These are phyloP conservation scores for Rubus idaeus DNA, from an alignment of 306 rosid species.

Conservation along the genomic window DNA sequence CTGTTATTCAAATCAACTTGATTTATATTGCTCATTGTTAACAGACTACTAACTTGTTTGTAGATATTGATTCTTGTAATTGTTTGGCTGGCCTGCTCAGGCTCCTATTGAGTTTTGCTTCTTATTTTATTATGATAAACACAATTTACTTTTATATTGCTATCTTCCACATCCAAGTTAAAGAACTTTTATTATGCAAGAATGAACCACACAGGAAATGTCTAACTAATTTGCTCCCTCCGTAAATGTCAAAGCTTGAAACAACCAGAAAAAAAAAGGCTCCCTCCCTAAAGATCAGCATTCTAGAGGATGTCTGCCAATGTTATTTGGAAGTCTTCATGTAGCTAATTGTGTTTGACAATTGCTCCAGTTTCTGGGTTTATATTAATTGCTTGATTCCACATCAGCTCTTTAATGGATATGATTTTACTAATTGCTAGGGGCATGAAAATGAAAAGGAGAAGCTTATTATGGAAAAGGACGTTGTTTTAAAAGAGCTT, in stretches of 20 bases:
- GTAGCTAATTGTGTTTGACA: background rate
- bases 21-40: background rate
- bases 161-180: background rate
- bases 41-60: background rate
- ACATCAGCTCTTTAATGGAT: constrained; percentile 1
- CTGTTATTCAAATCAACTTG: background rate
- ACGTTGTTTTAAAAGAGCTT: constrained; percentile 74
- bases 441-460: constrained; percentile 94
- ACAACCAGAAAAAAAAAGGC: background rate
- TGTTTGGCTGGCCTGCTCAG: background rate
- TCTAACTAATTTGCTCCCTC: background rate
- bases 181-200: background rate
- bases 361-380: constrained; percentile 6
- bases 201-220: background rate
- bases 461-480: constrained; percentile 94
- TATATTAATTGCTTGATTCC: constrained; percentile 8
- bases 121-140: background rate
- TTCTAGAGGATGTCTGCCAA: background rate
- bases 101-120: background rate
- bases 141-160: background rate
- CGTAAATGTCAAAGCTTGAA: background rate
- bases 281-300: background rate
- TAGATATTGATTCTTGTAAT: background rate
- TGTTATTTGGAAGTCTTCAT: constrained; percentile 1
- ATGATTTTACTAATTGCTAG: constrained; percentile 41